Evolutionary conservation across 345 rosid species (phyloP), one percentile per base, ranked within the genome.

Genomic region (Acer campestre): DNA sequence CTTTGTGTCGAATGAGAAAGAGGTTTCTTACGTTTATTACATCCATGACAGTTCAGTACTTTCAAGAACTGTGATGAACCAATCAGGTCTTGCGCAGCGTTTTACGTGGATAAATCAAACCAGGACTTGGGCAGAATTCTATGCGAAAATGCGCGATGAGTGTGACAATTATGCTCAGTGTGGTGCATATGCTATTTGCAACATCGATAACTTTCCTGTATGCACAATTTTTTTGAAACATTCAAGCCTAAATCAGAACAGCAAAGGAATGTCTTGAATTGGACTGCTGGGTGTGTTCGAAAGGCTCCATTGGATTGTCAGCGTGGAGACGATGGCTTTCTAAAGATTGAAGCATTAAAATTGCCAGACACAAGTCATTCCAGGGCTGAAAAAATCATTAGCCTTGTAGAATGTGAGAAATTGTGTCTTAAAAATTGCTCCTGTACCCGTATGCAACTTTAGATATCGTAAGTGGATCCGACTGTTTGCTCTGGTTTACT

Each of bases 371-470:
- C 69, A 12, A 46, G 42, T 14, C 10, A 31, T 55, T 42, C 72
- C 17, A 56, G 67, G 80, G 49, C 25, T 51, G 71, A 70, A n/a
- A 61, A 56, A 51, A 66, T 71, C 68, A 64, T 76, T n/a, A 44
- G 20, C 59, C 79, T 79, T 9, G 10, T 5, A 16, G 77, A 79
- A n/a, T 84, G 87, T 51, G 25, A 71, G 55, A 38, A 40, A 51
- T 6, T 35, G 44, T 81, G 87, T 42, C 46, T 56, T 53, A 79
- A 75, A 2, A 81, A 81, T 61, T 84, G 87, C 42, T 79, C 85
- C 38, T 84, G 87, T 58, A 77, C 79, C 0, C 83, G 1, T 81
- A 79, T 29, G 65, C 85, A 2, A 68, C 51, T 61, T 61, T 68
- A n/a, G 68, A 80, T 51, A 67, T 80, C 55, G 64, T 22, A 22